Conservation (phyloP, 108 stramenopile genomes). For the Conticribra weissflogii region DNA sequence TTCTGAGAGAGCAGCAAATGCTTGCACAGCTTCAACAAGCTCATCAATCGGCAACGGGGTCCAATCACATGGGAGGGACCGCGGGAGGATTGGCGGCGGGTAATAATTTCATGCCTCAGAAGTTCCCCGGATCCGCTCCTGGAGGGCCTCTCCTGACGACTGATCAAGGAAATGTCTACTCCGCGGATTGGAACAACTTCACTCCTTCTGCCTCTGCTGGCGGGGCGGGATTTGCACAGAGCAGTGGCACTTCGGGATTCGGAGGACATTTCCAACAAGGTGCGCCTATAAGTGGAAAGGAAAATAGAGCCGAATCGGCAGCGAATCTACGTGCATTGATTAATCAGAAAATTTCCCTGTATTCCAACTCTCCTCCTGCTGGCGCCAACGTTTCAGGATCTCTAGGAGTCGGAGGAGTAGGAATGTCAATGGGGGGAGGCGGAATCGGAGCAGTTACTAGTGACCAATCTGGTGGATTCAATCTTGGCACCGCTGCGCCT, state of each 20-base stretch:
- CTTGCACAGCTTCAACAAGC: conserved; percentile 50
- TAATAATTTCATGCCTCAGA: neutral
- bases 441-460: neutral
- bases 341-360: conserved; percentile 40
- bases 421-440: neutral
- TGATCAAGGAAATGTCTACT: conserved; percentile 40
- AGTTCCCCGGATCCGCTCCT: neutral
- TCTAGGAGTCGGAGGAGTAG: neutral
- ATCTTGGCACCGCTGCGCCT: too few species aligned
- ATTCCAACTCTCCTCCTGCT: neutral
- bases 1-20: conserved; percentile 37
- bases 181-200: conserved; percentile 1
- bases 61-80: neutral
- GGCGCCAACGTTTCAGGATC: neutral
- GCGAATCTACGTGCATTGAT: conserved; percentile 42
- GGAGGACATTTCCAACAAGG: conserved; percentile 12
- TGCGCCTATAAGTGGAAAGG: neutral
- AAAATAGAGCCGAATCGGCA: conserved; percentile 27
- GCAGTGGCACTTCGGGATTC: conserved; percentile 19
- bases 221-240: neutral
- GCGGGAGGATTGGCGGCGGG: neutral
- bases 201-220: too few species aligned
- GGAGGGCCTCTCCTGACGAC: conserved; percentile 27
- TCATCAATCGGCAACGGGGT: conserved; percentile 22
- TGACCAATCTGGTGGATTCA: neutral